Evolutionary conservation across 768 basidiomycete species (phyloP), one percentile per base, ranked within the genome.

Genomic region (Pleurotus tuber-regium): DNA sequence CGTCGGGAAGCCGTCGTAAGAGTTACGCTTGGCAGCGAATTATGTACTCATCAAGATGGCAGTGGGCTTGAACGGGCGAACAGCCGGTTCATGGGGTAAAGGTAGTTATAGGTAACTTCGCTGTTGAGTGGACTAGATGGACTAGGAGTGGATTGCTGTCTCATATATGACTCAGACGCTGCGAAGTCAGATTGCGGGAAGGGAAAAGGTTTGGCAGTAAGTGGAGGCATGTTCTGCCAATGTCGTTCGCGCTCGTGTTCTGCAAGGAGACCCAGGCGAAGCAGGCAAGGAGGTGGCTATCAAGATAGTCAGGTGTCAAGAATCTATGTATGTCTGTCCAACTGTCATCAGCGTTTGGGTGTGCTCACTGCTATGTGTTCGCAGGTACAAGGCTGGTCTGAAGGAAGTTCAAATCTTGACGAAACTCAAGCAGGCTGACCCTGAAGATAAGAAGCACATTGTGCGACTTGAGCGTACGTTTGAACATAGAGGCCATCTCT

Each of bases 151-250:
- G n/a, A n/a, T n/a, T n/a, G n/a, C n/a, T n/a, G n/a, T n/a, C n/a
- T n/a, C n/a, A n/a, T n/a, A n/a, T n/a, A n/a, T n/a, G n/a, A n/a
- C n/a, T n/a, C n/a, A n/a, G n/a, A n/a, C n/a, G n/a, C n/a, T n/a
- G n/a, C n/a, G n/a, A n/a, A n/a, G n/a, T n/a, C n/a, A n/a, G n/a
- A n/a, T n/a, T n/a, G 83, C 31, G 74, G 74, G 38, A 57, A 61
- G 5, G 72, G 73, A 0, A 68, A 70, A 60, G 96, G 98, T 66
- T 93, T 98, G 7, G 96, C 97, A 1, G 97, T 99, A 67, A 99
- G 98, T 70, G 94, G 98, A 53, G 84, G 97, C 42, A 99, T 99
- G 96, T 99, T 98, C 66, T 98, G 93, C 94, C 42, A 92, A 91
- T 51, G 97, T 99, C 43, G 93, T 98, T 23, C 82, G 90, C 40